Base-by-base conservation (phyloP, 805 yeast species). In the Schwanniomyces pseudopolymorphus region DNA sequence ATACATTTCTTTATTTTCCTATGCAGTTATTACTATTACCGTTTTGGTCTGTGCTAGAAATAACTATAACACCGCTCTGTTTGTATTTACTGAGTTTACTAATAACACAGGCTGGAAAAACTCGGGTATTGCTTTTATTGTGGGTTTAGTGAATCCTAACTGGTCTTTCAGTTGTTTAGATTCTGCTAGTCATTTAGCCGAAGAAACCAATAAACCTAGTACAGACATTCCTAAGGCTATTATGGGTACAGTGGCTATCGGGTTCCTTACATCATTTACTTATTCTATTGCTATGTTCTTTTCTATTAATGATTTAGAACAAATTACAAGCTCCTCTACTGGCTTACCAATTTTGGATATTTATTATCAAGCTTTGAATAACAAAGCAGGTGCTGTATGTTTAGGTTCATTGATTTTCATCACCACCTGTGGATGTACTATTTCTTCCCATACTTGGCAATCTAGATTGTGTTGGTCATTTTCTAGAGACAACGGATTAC, bases 131-230 rank as follows among this genome's bases (percentile, higher is more conserved):
- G 85, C 87, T 0, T 81, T 83, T 58, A 75, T 84, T 46, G 79
- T 82, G n/a, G 89, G 89, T n/a, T 63, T 84, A 40, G 77, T 84
- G 53, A 83, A 83, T 58, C 86, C 88, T 5, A 78, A 81, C 46
- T 84, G 87, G 87, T 79, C 84, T 8, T 83, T 83, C 67, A 74
- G 82, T 22, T 83, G 89, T 52, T 70, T 83, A 42, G 90, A 84
- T 57, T 79, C 83, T 47, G 87, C 88, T 2, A 81, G 88, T 2
- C 89, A 84, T 56, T 73, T 85, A 77, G 82, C 85, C 19, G 90
- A 85, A 58, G 89, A 84, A 57, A 75, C 75, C 31, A 67, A 74
- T 33, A 69, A 75, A 22, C 87, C 89, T 4, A 78, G 78, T 55
- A 70, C 76, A 42, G 74, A 78, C 50, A 80, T 83, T 45, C 88